phyloP scores from a whole-genome alignment of 768 basidiomycete genomes.

The Leccinum variicolor region DNA sequence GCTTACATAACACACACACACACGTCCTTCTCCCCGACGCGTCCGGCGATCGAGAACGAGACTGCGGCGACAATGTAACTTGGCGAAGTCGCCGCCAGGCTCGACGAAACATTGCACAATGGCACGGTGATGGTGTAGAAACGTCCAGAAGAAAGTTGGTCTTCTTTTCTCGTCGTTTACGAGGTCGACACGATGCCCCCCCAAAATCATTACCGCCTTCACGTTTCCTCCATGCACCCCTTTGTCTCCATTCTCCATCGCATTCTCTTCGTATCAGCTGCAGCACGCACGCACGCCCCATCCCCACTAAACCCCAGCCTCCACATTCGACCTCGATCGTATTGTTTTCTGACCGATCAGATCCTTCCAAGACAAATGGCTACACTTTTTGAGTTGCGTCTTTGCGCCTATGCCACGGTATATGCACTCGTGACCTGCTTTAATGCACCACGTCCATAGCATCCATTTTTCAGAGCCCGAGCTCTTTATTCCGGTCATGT shows the following conservation, averaged over 20 bases:
- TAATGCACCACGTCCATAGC: slow-evolving; percentile 13
- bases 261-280: slow-evolving; percentile 13
- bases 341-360: slow-evolving; percentile 13
- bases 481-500: neutral
- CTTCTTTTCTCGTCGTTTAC: slow-evolving; percentile 2
- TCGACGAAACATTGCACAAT: neutral
- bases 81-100: neutral
- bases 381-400: neutral
- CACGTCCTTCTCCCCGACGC: neutral
- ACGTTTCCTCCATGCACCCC: slow-evolving; percentile 19
- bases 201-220: slow-evolving; percentile 23
- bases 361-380: slow-evolving; percentile 8
- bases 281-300: slow-evolving; percentile 6
- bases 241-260: slow-evolving; percentile 16
- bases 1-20: slow-evolving; percentile 14
- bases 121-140: neutral
- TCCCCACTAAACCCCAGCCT: slow-evolving; percentile 11
- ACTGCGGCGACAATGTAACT: neutral
- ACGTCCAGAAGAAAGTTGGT: neutral
- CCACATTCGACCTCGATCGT: slow-evolving; percentile 1
- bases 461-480: slow-evolving; percentile 13
- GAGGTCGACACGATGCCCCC: neutral
- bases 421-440: slow-evolving; percentile 6
- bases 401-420: slow-evolving; percentile 9
- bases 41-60: neutral